These are phyloP conservation scores for Pisolithus tinctorius DNA, from an alignment of 768 basidiomycete genomes.

Conservation along the genomic window DNA sequence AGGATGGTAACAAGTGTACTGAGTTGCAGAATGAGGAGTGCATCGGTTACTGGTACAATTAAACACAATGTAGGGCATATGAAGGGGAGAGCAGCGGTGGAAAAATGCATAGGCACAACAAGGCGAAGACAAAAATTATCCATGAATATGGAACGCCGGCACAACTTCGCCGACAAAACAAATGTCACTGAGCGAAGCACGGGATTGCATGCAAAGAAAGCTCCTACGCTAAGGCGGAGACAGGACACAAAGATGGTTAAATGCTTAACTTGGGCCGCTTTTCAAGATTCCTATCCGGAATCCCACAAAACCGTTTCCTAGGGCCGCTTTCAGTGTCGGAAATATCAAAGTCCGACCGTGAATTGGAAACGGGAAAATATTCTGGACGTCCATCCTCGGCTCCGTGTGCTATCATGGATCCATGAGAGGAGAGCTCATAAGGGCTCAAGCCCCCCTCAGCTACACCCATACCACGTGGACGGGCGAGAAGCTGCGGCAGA, in stretches of 20 bases:
- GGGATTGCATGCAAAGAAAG: constrained; percentile 3
- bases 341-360: constrained; percentile 27
- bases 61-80: constrained; percentile 20
- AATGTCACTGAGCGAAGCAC: neutral
- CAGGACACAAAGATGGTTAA: constrained; percentile 11
- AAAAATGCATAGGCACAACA: constrained; percentile 18
- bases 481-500: constrained; percentile 22
- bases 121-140: constrained; percentile 13
- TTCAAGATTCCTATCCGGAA: constrained; percentile 18
- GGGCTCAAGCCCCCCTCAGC: constrained; percentile 18
- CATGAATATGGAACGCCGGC: constrained; percentile 12
- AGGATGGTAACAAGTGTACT: constrained; percentile 10
- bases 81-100: constrained; percentile 7
- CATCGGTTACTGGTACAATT: constrained; percentile 24
- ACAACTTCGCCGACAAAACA: constrained; percentile 10
- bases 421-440: constrained; percentile 21
- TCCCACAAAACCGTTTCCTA: constrained; percentile 17
- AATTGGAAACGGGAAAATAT: constrained; percentile 31
- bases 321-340: constrained; percentile 21
- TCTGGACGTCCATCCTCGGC: constrained; percentile 22
- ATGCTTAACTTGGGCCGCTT: constrained; percentile 22
- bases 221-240: constrained; percentile 1
- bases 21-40: constrained; percentile 9
- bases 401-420: constrained; percentile 5
- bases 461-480: constrained; percentile 10